Percentiles rank a stretch among this genome's conserved stretches.
Evolutionary conservation across 2,329 filamentous ascomycete genomes (phyloP).

Genomic region (Ceratocystiopsis sp.): DNA sequence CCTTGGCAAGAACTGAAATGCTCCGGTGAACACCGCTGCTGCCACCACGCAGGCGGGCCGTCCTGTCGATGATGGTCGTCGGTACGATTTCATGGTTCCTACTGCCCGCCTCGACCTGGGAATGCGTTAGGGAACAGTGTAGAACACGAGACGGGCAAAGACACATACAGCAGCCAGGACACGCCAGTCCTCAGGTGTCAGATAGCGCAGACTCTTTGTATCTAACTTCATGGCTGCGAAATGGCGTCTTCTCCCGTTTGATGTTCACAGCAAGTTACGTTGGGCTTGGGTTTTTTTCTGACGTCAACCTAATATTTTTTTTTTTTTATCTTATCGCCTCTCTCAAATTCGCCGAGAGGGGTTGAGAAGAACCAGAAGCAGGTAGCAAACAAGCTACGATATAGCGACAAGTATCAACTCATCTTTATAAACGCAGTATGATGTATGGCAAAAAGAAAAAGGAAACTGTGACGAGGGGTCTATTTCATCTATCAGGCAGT

Average conservation of each 20-base stretch:
- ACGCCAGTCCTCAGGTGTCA: conserved; percentile 85
- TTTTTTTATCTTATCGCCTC: too few relatives aligned
- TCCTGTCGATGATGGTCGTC: conserved; percentile 69
- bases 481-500: too few relatives aligned
- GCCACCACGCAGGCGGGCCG: conserved; percentile 65
- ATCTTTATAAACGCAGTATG: too few relatives aligned
- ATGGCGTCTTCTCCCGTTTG: background rate
- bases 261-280: background rate
- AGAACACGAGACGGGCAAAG: conserved; percentile 7
- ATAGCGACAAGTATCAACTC: too few relatives aligned
- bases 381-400: too few relatives aligned
- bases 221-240: conserved; percentile 69
- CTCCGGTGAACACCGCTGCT: conserved; percentile 64
- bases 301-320: background rate
- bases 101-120: conserved; percentile 77
- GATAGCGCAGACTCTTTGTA: conserved; percentile 80
- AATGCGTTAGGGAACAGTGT: conserved; percentile 11
- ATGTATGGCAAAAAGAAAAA: too few relatives aligned
- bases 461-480: too few relatives aligned
- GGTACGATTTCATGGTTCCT: conserved; percentile 96
- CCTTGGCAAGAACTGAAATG: conserved; percentile 85
- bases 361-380: too few relatives aligned
- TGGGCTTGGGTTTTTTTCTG: conserved; percentile 1
- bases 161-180: conserved; percentile 71
- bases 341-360: too few relatives aligned